Conservation (phyloP, 306 rosid genomes). For the Vigna radiata region DNA sequence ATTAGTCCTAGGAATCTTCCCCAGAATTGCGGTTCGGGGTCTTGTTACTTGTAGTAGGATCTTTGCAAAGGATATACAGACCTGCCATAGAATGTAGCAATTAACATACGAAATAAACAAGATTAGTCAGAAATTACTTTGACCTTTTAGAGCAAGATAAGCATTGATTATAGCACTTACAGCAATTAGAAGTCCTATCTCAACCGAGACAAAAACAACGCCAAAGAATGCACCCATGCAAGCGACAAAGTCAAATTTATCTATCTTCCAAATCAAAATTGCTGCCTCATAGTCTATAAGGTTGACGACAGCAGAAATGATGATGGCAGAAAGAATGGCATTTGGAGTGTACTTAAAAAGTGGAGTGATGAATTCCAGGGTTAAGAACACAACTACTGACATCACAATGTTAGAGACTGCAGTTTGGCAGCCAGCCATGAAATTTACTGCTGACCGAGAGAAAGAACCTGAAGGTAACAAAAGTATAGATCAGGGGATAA, state of each 20-base stretch:
- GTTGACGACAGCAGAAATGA: constrained; percentile 87
- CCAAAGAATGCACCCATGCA: constrained; percentile 99
- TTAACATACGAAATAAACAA: constrained; percentile 28
- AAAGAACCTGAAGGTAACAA: constrained; percentile 75
- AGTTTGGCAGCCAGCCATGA: constrained; percentile 91
- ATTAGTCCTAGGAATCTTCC: constrained; percentile 81
- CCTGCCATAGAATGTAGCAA: constrained; percentile 55
- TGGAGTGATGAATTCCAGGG: constrained; percentile 85
- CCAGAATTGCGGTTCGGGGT: constrained; percentile 87
- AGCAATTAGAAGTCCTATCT: constrained; percentile 91
- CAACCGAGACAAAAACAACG: constrained; percentile 76
- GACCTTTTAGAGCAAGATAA: constrained; percentile 35
- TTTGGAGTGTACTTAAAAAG: constrained; percentile 95
- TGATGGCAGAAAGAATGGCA: constrained; percentile 89
- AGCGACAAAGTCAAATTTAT: constrained; percentile 88
- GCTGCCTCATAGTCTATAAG: constrained; percentile 88
- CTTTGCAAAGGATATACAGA: constrained; percentile 90
- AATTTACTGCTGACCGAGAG: constrained; percentile 95
- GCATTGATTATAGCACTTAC: constrained; percentile 53
- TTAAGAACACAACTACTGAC: constrained; percentile 82
- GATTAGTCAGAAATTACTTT: constrained; percentile 29
- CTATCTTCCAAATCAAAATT: constrained; percentile 86
- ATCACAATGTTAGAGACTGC: constrained; percentile 91
- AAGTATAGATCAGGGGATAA: constrained; percentile 38
- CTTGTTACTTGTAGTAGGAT: constrained; percentile 93